Evolutionary conservation across 257 asterid genomes (phyloP).

Genomic region (Primulina huaijiensis): DNA sequence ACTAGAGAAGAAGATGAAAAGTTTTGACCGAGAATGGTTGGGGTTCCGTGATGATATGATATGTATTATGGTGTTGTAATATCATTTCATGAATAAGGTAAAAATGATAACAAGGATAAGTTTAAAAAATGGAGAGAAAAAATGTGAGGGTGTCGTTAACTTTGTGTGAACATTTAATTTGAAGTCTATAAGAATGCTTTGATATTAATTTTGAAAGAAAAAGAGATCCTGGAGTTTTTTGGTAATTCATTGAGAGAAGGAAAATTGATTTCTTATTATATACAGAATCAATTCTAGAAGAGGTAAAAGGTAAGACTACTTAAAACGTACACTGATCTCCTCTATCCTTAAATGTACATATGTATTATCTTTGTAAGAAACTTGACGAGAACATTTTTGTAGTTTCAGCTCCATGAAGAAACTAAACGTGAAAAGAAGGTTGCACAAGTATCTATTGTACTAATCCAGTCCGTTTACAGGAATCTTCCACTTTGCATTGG

Average conservation of each 20-base stretch:
- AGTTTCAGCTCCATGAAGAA: neutral
- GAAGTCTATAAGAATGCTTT: too few relatives aligned
- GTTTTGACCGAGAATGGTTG: neutral
- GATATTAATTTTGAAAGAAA: too few relatives aligned
- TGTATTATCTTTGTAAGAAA: too few relatives aligned
- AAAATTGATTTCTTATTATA: too few relatives aligned
- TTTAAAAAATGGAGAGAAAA: too few relatives aligned
- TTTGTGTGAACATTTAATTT: too few relatives aligned
- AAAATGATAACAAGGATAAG: neutral
- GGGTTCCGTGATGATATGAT: neutral
- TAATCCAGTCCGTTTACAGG: constrained; percentile 46
- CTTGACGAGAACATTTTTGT: neutral
- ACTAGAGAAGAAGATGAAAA: neutral
- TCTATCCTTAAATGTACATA: neutral
- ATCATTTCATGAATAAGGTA: too few relatives aligned
- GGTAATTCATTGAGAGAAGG: neutral
- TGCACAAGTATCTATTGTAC: neutral
- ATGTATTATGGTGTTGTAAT: neutral
- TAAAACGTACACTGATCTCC: neutral
- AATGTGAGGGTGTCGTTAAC: too few relatives aligned
- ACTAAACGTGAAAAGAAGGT: neutral
- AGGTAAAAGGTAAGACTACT: too few relatives aligned
- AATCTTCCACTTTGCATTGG: constrained; percentile 54
- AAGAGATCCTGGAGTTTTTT: neutral
- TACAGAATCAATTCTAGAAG: neutral